Evolutionary conservation across 768 basidiomycete genomes (phyloP).

Genomic region (Kwoniella pini): DNA sequence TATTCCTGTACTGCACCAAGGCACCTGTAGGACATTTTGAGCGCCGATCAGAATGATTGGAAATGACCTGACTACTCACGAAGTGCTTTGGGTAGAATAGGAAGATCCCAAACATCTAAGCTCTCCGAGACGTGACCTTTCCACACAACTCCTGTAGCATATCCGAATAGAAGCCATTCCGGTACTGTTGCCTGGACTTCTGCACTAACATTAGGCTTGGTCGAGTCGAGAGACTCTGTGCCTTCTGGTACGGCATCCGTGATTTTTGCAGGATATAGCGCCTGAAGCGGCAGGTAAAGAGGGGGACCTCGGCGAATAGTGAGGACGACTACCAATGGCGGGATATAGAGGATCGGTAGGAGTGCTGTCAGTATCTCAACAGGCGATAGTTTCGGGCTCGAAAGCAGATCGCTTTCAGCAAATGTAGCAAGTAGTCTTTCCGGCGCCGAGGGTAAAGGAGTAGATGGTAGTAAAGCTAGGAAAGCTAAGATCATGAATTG

Average conservation of each 20-base stretch:
- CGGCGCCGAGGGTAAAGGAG: slow-evolving; percentile 37
- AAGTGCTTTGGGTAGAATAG: slow-evolving; percentile 73
- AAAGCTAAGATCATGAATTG: slow-evolving; percentile 39
- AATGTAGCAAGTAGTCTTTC: slow-evolving; percentile 24
- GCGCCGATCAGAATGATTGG: background rate
- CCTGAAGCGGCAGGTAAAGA: slow-evolving; percentile 70
- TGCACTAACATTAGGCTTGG: slow-evolving; percentile 75
- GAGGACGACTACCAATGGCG: slow-evolving; percentile 57
- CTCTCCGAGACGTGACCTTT: slow-evolving; percentile 72
- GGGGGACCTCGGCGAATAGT: slow-evolving; percentile 71
- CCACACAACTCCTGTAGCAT: slow-evolving; percentile 83
- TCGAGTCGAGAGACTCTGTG: slow-evolving; percentile 46
- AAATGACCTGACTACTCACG: slow-evolving; percentile 55
- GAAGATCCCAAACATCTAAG: slow-evolving; percentile 84
- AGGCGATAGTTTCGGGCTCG: slow-evolving; percentile 1
- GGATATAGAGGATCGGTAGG: slow-evolving; percentile 44
- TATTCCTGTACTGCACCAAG: slow-evolving; percentile 34
- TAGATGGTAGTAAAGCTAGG: slow-evolving; percentile 38
- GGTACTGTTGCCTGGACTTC: slow-evolving; percentile 52
- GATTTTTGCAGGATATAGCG: slow-evolving; percentile 64
- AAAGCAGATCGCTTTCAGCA: slow-evolving; percentile 10
- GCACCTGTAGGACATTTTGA: slow-evolving; percentile 31
- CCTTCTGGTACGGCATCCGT: slow-evolving; percentile 30
- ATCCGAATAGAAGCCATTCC: slow-evolving; percentile 73
- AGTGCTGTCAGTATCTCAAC: slow-evolving; percentile 16